Base-by-base conservation (phyloP, 2,329 filamentous ascomycete genomes). In the Cladophialophora exuberans region DNA sequence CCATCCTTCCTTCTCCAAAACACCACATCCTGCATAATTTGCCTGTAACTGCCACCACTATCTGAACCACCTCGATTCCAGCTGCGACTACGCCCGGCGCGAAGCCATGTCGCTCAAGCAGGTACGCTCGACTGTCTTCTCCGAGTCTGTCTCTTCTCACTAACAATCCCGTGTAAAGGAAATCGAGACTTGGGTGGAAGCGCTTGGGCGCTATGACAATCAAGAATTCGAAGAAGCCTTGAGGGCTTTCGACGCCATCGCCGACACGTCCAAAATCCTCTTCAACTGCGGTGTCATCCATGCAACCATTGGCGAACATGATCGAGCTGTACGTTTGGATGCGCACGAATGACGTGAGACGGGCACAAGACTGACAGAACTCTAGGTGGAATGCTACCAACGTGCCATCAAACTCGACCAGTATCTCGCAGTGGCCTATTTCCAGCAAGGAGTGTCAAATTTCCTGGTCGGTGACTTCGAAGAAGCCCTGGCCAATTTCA, bases 261-360 rank as follows among this genome's bases (percentile, higher is more conserved):
- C 88, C 59, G 94, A 97, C 71, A 99, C 94, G 0, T 97, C 94
- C 65, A 97, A 96, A 79, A 99, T 99, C 60, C 80, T 96, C 59
- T 99, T 99, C 80, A 99, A 99, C 69, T 95, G 93, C 74, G 94
- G 94, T 65, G 93, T 99, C 33, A 97, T 99, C 66, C 89, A 97
- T 77, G 94, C 94, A 33, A 97, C 94, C 0, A 80, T 99, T 15
- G 94, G 94, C 64, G 91, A 97, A 71, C 94, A 99, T 74, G 89
- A 93, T 71, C 91, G 90, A 79, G 94, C 94, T 69, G 93, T 96
- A 79, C 25, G 58, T 50, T n/a, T 26, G 6, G 36, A 20, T 69
- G 39, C 26, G 30, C 25, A 13, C 7, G n/a, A 13, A 2, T 33
- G 20, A 25, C 28, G 20, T 17, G 31, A 30, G 25, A 39, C 25